Base-by-base conservation (phyloP, 805 yeast genomes). In the Yarrowia divulgata region DNA sequence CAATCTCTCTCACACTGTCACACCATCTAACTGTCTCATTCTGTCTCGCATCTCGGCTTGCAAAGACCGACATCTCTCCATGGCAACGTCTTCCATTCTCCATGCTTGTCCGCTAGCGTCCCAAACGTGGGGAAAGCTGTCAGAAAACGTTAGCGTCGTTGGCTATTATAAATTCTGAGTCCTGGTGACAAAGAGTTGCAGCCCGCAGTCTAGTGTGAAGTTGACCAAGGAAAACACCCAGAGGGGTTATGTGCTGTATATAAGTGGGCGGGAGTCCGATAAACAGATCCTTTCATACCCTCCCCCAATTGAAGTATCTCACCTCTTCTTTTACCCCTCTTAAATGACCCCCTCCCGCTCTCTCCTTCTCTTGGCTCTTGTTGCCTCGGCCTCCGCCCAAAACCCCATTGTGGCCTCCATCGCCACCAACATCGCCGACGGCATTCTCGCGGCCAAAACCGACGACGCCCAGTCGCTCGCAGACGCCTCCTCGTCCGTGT, bases 321-420 rank as follows among this genome's bases (percentile, higher is more conserved):
- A 2, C 29, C 29, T 23, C 29, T 4, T n/a, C n/a, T n/a, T n/a
- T n/a, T n/a, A n/a, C n/a, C n/a, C n/a, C n/a, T n/a, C n/a, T n/a
- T n/a, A 8, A 34, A 60, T 60, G 52, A 43, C 45, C 14, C 45
- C 67, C 8, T 3, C 32, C 8, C 67, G 23, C 10, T 45, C 66
- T n/a, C 34, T 46, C 14, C 1, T 37, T 45, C 50, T 60, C 9
- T 37, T 42, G 1, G 42, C 67, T 45, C 54, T 60, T 14, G 14
- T 42, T 60, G 54, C 50, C 12, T 29, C 34, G 5, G 67, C 52
- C 18, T 8, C 34, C 34, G 67, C 67, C 34, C 67, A 60, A 34
- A 46, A 60, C 54, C 54, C 54, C 67, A 43, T 60, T 60, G 54
- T 60, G 54, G 54, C 50, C 29, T 60, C 67, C 19, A 43, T 60